phyloP scores from a whole-genome alignment of 768 basidiomycete species.

The Lentinula sp. region DNA sequence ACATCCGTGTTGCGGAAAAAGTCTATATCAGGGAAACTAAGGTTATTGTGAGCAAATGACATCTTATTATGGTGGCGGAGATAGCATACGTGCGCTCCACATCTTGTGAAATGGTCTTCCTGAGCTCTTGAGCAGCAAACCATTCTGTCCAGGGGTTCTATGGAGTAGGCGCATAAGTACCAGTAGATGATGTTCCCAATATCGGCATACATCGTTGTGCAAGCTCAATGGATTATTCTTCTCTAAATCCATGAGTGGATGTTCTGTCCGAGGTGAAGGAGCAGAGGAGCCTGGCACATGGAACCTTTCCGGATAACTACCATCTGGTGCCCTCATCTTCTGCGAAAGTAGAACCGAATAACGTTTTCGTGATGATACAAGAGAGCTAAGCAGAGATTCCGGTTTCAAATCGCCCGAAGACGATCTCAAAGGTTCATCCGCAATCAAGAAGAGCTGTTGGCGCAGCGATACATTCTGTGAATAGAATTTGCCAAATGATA shows the following conservation, averaged over 20 bases:
- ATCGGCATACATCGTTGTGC: constrained; percentile 54
- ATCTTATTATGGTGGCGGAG: constrained; percentile 6
- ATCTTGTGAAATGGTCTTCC: constrained; percentile 88
- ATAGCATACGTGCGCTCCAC: constrained; percentile 86
- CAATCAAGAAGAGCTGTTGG: constrained; percentile 60
- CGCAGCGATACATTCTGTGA: constrained; percentile 13
- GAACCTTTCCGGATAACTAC: constrained; percentile 70
- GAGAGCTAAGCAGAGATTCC: constrained; percentile 29
- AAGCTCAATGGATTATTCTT: constrained; percentile 79
- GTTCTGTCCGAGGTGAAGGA: constrained; percentile 22
- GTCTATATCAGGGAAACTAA: constrained; percentile 89
- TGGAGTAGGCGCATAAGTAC: constrained; percentile 3
- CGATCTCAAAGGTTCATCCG: constrained; percentile 57
- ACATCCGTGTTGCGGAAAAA: constrained; percentile 80
- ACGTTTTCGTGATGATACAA: constrained; percentile 45
- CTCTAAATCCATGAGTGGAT: constrained; percentile 36
- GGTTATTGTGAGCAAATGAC: background rate
- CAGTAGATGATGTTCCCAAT: constrained; percentile 3
- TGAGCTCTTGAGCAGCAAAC: constrained; percentile 85
- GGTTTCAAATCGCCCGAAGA: constrained; percentile 30
- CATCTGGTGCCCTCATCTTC: constrained; percentile 82
- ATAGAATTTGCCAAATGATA: constrained; percentile 3
- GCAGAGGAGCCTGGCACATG: constrained; percentile 41
- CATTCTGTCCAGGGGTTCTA: constrained; percentile 95
- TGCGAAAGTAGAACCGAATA: constrained; percentile 57